Evolutionary conservation across 257 asterid genomes (phyloP).

Genomic region (Mitragyna speciosa): DNA sequence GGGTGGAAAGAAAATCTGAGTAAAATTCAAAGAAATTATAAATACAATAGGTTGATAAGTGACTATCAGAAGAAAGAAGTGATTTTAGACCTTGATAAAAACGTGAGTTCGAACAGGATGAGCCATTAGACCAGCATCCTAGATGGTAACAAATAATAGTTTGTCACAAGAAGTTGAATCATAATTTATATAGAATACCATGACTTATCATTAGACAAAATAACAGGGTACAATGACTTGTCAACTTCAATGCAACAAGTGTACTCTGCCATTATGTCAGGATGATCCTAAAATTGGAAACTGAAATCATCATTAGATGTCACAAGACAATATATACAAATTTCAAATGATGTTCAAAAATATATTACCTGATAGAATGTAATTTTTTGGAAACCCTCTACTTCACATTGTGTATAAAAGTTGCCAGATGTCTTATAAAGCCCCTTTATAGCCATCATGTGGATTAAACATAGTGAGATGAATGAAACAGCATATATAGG

Average conservation of each 20-base stretch:
- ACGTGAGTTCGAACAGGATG: slow-evolving; percentile 90
- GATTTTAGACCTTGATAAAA: slow-evolving; percentile 59
- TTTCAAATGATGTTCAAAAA: not conserved
- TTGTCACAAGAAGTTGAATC: slow-evolving; percentile 4
- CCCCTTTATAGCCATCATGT: slow-evolving; percentile 55
- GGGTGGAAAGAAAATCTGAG: slow-evolving; percentile 15
- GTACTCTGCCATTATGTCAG: slow-evolving; percentile 94
- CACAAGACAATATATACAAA: not conserved
- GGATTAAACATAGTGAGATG: slow-evolving; percentile 13
- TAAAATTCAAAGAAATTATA: not conserved
- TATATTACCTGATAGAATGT: slow-evolving; percentile 77
- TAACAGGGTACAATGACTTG: slow-evolving; percentile 82
- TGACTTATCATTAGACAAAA: slow-evolving; percentile 54
- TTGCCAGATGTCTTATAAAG: slow-evolving; percentile 90
- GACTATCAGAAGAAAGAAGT: slow-evolving; percentile 11
- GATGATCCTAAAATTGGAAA: slow-evolving; percentile 69
- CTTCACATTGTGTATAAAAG: slow-evolving; percentile 98
- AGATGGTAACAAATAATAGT: slow-evolving; percentile 27
- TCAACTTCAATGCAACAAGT: slow-evolving; percentile 91
- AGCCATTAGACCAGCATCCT: slow-evolving; percentile 95
- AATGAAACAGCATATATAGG: not conserved
- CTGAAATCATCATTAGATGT: slow-evolving; percentile 25
- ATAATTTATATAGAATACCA: not conserved
- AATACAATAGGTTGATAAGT: not conserved
- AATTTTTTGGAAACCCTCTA: slow-evolving; percentile 93